These are phyloP conservation scores for Omphalea diandra DNA, from an alignment of 441 rosid genomes.

Conservation along the genomic window DNA sequence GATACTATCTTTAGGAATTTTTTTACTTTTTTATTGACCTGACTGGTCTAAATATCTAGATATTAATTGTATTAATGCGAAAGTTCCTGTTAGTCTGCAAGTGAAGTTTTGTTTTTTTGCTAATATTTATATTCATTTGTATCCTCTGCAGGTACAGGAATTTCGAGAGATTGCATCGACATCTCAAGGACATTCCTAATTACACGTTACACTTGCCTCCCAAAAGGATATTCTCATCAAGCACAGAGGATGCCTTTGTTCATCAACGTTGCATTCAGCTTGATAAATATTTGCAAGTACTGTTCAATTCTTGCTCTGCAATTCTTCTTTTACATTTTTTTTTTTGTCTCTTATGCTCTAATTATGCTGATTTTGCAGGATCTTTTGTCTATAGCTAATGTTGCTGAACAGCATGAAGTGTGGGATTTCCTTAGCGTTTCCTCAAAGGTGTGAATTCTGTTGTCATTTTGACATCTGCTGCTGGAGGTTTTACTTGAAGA, in stretches of 20 bases:
- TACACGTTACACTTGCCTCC: constrained; percentile 96
- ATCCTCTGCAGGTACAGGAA: constrained; percentile 78
- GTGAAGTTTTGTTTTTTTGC: not conserved
- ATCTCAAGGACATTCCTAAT: constrained; percentile 95
- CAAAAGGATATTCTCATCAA: constrained; percentile 98
- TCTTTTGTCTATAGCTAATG: constrained; percentile 94
- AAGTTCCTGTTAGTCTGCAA: constrained; percentile 16
- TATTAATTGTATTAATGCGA: not conserved
- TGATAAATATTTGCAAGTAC: constrained; percentile 88
- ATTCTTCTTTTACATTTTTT: constrained; percentile 17
- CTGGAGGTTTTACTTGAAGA: not conserved
- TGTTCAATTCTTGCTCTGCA: constrained; percentile 21
- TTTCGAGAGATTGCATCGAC: constrained; percentile 90
- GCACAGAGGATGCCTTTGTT: constrained; percentile 97
- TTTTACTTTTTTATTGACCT: not conserved
- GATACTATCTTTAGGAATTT: not conserved
- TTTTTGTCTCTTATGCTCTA: constrained; percentile 21
- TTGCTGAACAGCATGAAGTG: constrained; percentile 99
- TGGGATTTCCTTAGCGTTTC: constrained; percentile 92
- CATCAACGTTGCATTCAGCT: constrained; percentile 98
- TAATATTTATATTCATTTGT: constrained; percentile 14
- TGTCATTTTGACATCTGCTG: constrained; percentile 2
- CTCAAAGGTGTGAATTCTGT: constrained; percentile 65
- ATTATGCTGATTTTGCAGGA: constrained; percentile 53
- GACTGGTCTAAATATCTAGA: not conserved